A percentile compares a stretch with the other conserved stretches of the same genome.
Evolutionary conservation across 78 protist species (phyloP).

Genomic region (Isochrysis galbana): DNA sequence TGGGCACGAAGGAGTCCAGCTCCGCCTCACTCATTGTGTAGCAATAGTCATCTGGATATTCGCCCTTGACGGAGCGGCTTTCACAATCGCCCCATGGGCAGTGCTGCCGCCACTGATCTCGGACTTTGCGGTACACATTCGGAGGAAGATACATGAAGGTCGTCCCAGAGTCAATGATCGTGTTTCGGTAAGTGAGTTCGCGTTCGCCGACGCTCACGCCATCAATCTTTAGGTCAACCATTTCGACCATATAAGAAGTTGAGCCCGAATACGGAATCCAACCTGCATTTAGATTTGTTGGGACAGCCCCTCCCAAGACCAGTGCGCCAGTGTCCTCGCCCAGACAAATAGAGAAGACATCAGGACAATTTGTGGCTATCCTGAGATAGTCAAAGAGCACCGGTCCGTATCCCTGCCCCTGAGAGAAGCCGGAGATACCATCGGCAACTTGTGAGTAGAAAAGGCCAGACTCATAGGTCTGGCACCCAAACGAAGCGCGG

Average conservation of each 20-base stretch:
- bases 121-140: background rate
- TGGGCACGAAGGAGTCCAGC: background rate
- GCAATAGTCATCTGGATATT: constrained; percentile 14
- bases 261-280: background rate
- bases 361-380: background rate
- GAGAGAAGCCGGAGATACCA: background rate
- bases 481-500: constrained; percentile 17
- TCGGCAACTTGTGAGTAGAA: background rate
- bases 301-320: background rate
- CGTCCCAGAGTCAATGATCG: constrained; percentile 24
- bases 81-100: constrained; percentile 17
- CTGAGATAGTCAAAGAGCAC: background rate
- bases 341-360: constrained; percentile 13
- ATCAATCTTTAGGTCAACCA: background rate
- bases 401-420: background rate
- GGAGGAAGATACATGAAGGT: constrained; percentile 26
- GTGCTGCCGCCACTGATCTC: background rate
- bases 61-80: background rate
- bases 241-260: background rate
- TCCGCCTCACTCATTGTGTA: background rate
- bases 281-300: background rate
- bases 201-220: background rate
- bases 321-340: background rate
- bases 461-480: constrained; percentile 18
- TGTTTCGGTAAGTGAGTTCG: background rate